Base-by-base conservation (phyloP, 2,329 filamentous ascomycete species). In the Cladophialophora immunda region DNA sequence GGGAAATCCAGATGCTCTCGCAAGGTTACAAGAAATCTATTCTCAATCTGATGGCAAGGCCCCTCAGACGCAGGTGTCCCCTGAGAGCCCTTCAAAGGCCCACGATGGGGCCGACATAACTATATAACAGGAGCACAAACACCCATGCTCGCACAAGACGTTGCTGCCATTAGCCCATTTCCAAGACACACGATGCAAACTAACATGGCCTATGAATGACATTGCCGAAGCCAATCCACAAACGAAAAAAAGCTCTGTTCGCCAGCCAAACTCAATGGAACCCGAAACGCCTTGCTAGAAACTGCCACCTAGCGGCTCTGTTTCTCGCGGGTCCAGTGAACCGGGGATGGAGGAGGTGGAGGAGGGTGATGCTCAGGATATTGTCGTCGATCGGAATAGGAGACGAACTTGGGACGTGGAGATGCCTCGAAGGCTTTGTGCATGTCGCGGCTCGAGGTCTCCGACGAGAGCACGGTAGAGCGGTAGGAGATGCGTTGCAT, bases 371-470 rank as follows among this genome's bases (percentile, higher is more conserved):
- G 61, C 38, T 71, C 66, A 19, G 68, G 59, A 56, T 67, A 52
- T 34, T 67, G 62, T 64, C 68, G 58, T 54, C 67, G 60, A 62
- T 69, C 72, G 25, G 75, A 70, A 55, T 74, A 67, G 11, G 74
- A 73, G 45, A 73, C 69, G 32, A 76, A 76, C 62, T 77, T 80
- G 29, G 75, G 75, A 22, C 73, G 70, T 11, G 76, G 75, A 41
- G 77, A 76, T 7, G 77, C 75, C 67, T 79, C 75, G 66, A 81
- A 76, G 27, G 78, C 78, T 61, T 75, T 76, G 66, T 76, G 75
- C 70, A 81, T 77, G 56, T 81, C 76, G 64, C 80, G 75, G 15
- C 75, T 76, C 59, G 77, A 77, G 57, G 72, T 73, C 36, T 74
- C 69, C 15, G 74, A 64, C 29, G 70, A 41, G 36, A 73, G 68